These are phyloP conservation scores for Trichomonascaceae sp. DNA, from an alignment of 1,139 yeast genomes.

Conservation along the genomic window DNA sequence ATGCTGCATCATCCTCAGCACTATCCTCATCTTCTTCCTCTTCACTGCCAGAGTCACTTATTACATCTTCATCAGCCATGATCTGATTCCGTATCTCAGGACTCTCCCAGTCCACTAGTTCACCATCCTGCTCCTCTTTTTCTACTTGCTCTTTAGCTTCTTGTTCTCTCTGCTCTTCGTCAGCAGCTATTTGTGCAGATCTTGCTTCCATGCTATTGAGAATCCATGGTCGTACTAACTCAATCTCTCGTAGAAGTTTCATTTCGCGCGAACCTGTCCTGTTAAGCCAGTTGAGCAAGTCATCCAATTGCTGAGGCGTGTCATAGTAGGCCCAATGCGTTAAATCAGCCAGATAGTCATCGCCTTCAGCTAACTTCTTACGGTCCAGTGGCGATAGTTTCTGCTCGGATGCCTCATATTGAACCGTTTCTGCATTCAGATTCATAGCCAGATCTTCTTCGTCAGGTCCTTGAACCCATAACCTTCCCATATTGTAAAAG, in stretches of 20 bases:
- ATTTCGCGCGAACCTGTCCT: slow-evolving; percentile 75
- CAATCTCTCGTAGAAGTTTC: slow-evolving; percentile 56
- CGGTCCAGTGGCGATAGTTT: slow-evolving; percentile 23
- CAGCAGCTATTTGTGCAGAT: slow-evolving; percentile 37
- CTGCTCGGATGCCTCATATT: slow-evolving; percentile 17
- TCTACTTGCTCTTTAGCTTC: slow-evolving; percentile 20
- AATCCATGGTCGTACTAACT: slow-evolving; percentile 43
- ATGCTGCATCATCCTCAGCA: slow-evolving; percentile 23
- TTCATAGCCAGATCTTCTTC: slow-evolving; percentile 49
- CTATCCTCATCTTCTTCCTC: slow-evolving; percentile 23
- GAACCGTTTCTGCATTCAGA: slow-evolving; percentile 24
- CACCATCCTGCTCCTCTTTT: slow-evolving; percentile 18
- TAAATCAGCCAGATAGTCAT: slow-evolving; percentile 55
- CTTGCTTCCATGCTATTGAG: slow-evolving; percentile 55
- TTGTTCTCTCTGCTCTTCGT: slow-evolving; percentile 23
- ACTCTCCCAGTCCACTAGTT: slow-evolving; percentile 13
- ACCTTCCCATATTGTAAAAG: slow-evolving; percentile 74
- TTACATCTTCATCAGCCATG: slow-evolving; percentile 10
- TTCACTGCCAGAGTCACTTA: slow-evolving; percentile 9
- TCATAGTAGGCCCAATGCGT: slow-evolving; percentile 70
- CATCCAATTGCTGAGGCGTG: slow-evolving; percentile 49
- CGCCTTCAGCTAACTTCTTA: slow-evolving; percentile 60
- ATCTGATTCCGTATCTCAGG: slow-evolving; percentile 14
- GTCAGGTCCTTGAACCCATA: slow-evolving; percentile 94
- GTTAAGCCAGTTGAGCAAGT: slow-evolving; percentile 61